phyloP scores from a whole-genome alignment of 139 green algal genomes.

The Haematococcus sp. region DNA sequence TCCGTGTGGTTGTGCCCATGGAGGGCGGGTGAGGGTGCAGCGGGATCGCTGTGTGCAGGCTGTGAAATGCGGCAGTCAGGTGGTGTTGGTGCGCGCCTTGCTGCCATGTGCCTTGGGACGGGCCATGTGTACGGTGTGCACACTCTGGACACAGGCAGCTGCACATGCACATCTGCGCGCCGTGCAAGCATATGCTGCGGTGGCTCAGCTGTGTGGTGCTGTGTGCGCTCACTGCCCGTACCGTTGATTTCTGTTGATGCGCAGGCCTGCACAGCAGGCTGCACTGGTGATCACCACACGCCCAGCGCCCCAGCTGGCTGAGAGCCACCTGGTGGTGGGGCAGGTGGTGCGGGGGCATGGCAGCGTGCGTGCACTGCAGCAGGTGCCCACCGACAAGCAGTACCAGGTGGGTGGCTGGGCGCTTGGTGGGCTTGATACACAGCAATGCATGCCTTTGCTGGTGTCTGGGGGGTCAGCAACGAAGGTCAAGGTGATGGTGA shows the following conservation, averaged over 20 bases:
- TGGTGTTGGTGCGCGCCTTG: no score
- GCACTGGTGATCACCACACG: not conserved
- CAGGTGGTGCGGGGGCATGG: slow-evolving; percentile 2
- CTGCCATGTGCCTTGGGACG: no score
- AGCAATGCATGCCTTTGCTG: not conserved
- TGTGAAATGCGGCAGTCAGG: no score
- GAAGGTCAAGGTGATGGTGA: not conserved
- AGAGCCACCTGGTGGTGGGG: not conserved
- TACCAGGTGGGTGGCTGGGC: not conserved
- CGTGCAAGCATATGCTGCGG: no score
- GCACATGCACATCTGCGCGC: no score
- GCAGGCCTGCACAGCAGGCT: not conserved
- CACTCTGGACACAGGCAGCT: no score
- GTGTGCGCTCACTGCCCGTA: not conserved
- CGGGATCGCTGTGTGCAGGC: no score
- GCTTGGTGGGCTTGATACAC: not conserved
- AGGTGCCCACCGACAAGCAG: not conserved
- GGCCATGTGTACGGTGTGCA: no score
- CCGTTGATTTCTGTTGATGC: not conserved
- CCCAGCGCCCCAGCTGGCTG: not conserved
- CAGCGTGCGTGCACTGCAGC: not conserved
- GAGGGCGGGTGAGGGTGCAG: not conserved
- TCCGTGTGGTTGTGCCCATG: not conserved
- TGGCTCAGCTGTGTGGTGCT: no score
- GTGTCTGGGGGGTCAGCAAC: not conserved